phyloP scores from a whole-genome alignment of 164 flowering plant genomes.

The Magnolia officinalis region DNA sequence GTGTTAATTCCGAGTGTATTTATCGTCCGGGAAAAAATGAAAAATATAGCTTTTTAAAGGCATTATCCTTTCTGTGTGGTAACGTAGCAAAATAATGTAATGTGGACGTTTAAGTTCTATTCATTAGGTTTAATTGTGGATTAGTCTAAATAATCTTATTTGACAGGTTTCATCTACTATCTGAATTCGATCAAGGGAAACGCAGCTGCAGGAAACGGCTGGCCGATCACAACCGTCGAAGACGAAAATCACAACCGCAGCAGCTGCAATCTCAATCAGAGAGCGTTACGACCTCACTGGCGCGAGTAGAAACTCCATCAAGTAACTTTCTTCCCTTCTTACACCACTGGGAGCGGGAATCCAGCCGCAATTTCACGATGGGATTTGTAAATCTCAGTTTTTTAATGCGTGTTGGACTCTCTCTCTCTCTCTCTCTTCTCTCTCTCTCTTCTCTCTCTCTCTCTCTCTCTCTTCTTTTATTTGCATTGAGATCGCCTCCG shows the following conservation, averaged over 20 bases:
- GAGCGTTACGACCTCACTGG: constrained; percentile 21
- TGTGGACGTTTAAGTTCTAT: background rate
- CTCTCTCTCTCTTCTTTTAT: background rate
- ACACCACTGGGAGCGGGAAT: too few relatives aligned
- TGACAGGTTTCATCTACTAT: constrained; percentile 64
- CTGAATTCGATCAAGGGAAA: constrained; percentile 67
- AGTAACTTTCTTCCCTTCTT: constrained; percentile 19
- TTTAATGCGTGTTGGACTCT: background rate
- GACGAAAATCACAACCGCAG: constrained; percentile 43
- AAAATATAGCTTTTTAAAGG: background rate
- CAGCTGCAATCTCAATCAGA: constrained; percentile 23
- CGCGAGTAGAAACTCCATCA: constrained; percentile 24
- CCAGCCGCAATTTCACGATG: background rate
- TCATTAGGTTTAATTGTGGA: background rate
- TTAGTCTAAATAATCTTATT: constrained; percentile 12
- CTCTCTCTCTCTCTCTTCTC: background rate
- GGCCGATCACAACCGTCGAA: constrained; percentile 69
- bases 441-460: background rate
- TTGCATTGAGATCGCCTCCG: background rate
- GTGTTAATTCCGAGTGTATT: constrained; percentile 54
- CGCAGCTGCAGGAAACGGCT: constrained; percentile 73
- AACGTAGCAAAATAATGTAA: too few relatives aligned
- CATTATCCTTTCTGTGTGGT: background rate
- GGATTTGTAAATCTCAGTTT: background rate
- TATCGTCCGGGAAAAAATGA: constrained; percentile 3